phyloP scores from a whole-genome alignment of 331 rosid genomes.

The Pyrus hybrid region DNA sequence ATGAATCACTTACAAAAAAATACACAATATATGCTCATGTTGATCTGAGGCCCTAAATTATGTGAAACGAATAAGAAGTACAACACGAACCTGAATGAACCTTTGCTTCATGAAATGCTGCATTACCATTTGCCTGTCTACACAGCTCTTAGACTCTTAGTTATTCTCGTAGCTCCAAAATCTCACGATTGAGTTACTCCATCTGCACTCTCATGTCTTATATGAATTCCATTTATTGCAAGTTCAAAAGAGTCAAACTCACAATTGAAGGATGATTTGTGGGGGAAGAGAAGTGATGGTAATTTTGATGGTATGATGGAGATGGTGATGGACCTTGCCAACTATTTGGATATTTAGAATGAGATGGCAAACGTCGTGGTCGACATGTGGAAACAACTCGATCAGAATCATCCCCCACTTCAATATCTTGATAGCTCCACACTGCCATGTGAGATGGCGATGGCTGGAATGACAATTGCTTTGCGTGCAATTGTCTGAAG shows the following conservation, averaged over 20 bases:
- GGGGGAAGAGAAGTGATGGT: constrained; percentile 23
- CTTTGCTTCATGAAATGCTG: constrained; percentile 46
- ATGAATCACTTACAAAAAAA: too few species aligned
- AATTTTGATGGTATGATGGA: constrained; percentile 7
- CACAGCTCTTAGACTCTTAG: constrained; percentile 36
- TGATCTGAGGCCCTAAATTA: too few species aligned
- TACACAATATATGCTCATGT: neutral
- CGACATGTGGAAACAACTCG: constrained; percentile 23
- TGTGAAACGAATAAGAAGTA: too few species aligned
- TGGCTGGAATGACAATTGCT: constrained; percentile 9
- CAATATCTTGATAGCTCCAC: constrained; percentile 68
- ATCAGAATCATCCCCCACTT: constrained; percentile 48
- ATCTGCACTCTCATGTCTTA: constrained; percentile 62
- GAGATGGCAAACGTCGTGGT: constrained; percentile 9
- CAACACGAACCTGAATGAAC: constrained; percentile 30
- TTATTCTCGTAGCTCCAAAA: constrained; percentile 64
- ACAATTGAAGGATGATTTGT: constrained; percentile 40
- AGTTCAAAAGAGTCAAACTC: constrained; percentile 12
- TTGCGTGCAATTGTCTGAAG: too few species aligned
- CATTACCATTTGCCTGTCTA: constrained; percentile 62
- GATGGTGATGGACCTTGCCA: constrained; percentile 13
- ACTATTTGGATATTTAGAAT: neutral
- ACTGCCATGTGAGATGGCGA: constrained; percentile 25
- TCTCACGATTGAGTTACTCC: constrained; percentile 60
- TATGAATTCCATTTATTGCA: constrained; percentile 69